These are phyloP conservation scores for Pulveroboletus sp. DNA, from an alignment of 768 basidiomycete genomes.

Conservation along the genomic window DNA sequence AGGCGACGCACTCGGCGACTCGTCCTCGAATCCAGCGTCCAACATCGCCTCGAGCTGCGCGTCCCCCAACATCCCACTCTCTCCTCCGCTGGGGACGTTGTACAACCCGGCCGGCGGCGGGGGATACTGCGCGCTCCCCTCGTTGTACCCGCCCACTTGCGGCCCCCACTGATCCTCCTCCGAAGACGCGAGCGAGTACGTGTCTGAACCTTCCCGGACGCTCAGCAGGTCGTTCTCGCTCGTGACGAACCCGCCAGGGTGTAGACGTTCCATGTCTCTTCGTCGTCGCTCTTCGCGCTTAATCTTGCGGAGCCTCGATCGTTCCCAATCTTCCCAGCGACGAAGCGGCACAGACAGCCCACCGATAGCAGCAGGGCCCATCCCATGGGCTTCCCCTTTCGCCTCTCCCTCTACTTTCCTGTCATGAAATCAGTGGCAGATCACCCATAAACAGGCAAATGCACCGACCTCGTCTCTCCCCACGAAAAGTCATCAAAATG, in stretches of 20 bases:
- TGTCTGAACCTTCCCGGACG: constrained; percentile 69
- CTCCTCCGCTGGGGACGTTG: constrained; percentile 31
- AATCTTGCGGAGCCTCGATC: constrained; percentile 87
- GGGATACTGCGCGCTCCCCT: constrained; percentile 71
- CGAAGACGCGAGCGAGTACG: constrained; percentile 74
- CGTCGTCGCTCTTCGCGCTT: constrained; percentile 81
- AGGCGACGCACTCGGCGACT: constrained; percentile 51
- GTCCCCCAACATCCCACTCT: constrained; percentile 49
- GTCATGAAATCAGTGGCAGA: constrained; percentile 13
- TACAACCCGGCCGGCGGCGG: constrained; percentile 79
- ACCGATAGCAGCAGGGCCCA: constrained; percentile 48
- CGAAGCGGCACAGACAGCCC: constrained; percentile 78
- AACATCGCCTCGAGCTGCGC: constrained; percentile 90
- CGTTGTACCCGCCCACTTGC: constrained; percentile 95
- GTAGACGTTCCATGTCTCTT: constrained; percentile 74
- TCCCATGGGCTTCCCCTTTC: constrained; percentile 75
- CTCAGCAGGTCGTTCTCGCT: constrained; percentile 63
- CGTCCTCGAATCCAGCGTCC: constrained; percentile 77
- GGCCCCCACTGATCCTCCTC: constrained; percentile 96
- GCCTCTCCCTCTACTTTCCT: constrained; percentile 95
- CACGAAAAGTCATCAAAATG: constrained; percentile 99
- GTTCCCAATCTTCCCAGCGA: constrained; percentile 99
- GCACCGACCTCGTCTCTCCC: constrained; percentile 90
- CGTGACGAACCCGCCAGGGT: constrained; percentile 62
- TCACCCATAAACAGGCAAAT: not conserved